Base-by-base conservation (phyloP, 805 yeast genomes). In the Phaffomyces antillensis region DNA sequence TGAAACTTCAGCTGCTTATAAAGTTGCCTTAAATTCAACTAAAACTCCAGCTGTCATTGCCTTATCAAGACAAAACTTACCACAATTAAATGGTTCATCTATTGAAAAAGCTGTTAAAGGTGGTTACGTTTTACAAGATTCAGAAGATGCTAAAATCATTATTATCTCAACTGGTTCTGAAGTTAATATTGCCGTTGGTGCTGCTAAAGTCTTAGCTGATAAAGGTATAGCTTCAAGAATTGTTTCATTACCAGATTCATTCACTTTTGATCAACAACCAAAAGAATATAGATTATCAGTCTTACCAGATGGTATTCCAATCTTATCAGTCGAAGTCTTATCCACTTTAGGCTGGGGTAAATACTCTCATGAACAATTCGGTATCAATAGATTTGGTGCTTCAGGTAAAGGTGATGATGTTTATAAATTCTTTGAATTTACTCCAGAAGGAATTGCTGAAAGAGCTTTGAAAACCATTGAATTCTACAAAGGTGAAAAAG, bases 291-390 rank as follows among this genome's bases (percentile, higher is more conserved):
- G 73, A 71, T 75, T 86, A 61, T 75, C 87, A 46, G 95, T 93
- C 51, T 76, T 93, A 70, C 99, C 99, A 65, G 95, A 90, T 65
- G 95, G 93, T 61, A 80, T 86, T 45, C 98, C 98, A 67, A 81
- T 87, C 64, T 54, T 93, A 70, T 87, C 96, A 46, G 86, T 91
- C 54, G 99, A 93, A 79, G 98, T 89, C 43, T 75, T 88, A 81
- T 70, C 95, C 46, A 81, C 96, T 44, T 73, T 77, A 59, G 96
- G 96, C 47, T 93, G 99, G 99, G 74, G 83, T 60, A 86, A 82
- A 70, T 93, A 89, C 76, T 79, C 97, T 48, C 99, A 93, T 73
- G 95, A 86, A 75, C 95, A 89, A 69, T 87, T 91, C 61, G 96
- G 97, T 71, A 76, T 93, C 63, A 81, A 88, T 79, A 81, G 87